A percentile compares a stretch with the other conserved stretches of the same genome.
phyloP scores from a whole-genome alignment of 139 green algal species.

The Nannochloris sp. region DNA sequence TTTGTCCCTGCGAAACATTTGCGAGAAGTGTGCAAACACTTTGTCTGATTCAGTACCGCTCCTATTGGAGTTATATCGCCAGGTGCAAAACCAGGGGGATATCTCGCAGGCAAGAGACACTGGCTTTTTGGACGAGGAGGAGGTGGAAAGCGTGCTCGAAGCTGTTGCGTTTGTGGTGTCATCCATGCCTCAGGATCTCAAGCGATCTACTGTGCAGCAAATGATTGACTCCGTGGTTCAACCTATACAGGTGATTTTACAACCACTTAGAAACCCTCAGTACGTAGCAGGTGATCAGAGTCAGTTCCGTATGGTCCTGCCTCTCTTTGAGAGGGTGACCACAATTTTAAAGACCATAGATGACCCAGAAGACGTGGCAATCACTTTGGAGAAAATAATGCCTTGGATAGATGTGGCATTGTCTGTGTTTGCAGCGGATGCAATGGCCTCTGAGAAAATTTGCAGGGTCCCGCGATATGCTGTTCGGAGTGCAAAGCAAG shows the following conservation, averaged over 20 bases:
- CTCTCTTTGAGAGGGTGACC: conserved; percentile 53
- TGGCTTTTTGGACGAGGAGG: conserved; percentile 39
- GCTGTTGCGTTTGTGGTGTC: conserved; percentile 30
- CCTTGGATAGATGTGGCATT: conserved; percentile 36
- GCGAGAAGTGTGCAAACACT: conserved; percentile 40
- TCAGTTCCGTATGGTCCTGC: conserved; percentile 26
- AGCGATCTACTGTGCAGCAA: conserved; percentile 20
- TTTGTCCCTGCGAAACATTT: conserved; percentile 47
- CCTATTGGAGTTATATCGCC: conserved; percentile 55
- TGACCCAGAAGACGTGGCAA: conserved; percentile 30
- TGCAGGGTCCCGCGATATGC: conserved; percentile 45
- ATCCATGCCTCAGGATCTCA: conserved; percentile 23
- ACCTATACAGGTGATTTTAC: conserved; percentile 24
- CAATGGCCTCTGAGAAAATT: conserved; percentile 25
- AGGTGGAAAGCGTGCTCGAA: conserved; percentile 46
- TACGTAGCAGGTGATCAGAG: background rate
- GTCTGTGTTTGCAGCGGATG: conserved; percentile 18
- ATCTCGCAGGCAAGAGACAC: conserved; percentile 11
- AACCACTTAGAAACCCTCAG: background rate
- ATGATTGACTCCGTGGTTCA: conserved; percentile 43
- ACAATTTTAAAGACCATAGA: conserved; percentile 43
- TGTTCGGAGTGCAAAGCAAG: conserved; percentile 37
- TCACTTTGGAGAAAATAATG: conserved; percentile 38
- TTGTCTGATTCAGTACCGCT: conserved; percentile 34
- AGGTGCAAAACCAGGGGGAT: conserved; percentile 31